These are phyloP conservation scores for Penicillium sp. DNA, from an alignment of 2,329 filamentous ascomycete species.

Conservation along the genomic window DNA sequence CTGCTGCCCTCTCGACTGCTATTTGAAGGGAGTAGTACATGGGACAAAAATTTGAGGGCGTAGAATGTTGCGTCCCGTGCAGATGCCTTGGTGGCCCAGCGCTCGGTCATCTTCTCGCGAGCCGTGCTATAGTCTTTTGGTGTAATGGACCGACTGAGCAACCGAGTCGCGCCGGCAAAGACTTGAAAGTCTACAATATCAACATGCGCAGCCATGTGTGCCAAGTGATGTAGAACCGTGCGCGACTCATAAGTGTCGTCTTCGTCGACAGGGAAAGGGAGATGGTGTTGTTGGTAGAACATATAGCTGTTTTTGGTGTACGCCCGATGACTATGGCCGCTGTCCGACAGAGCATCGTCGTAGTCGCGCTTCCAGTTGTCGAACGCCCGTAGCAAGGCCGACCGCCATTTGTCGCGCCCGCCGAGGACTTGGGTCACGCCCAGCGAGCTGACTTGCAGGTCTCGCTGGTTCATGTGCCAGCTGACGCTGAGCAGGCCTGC, in stretches of 20 bases:
- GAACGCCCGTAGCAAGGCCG: constrained; percentile 78
- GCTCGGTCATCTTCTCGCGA: constrained; percentile 76
- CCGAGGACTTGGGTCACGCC: constrained; percentile 77
- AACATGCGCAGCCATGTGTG: constrained; percentile 97
- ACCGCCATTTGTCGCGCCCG: constrained; percentile 86
- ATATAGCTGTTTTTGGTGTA: constrained; percentile 20
- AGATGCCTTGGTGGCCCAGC: constrained; percentile 83
- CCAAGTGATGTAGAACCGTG: constrained; percentile 85
- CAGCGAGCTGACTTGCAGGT: constrained; percentile 84
- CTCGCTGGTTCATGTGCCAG: constrained; percentile 96
- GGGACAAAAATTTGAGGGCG: constrained; percentile 79
- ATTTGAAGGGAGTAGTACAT: constrained; percentile 65
- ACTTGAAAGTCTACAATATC: constrained; percentile 98
- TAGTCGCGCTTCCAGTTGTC: constrained; percentile 93
- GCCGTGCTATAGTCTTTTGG: constrained; percentile 75
- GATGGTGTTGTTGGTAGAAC: constrained; percentile 6
- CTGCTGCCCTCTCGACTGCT: constrained; percentile 22
- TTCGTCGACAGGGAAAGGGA: constrained; percentile 45
- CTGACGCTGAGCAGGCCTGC: constrained; percentile 87
- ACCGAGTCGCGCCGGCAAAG: constrained; percentile 78
- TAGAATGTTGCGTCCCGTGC: constrained; percentile 91
- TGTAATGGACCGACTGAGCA: constrained; percentile 82
- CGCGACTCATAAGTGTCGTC: constrained; percentile 80
- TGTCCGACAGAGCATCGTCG: constrained; percentile 69
- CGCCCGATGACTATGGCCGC: constrained; percentile 23